phyloP scores from a whole-genome alignment of 768 basidiomycete genomes.

The Termitomyces sp. region DNA sequence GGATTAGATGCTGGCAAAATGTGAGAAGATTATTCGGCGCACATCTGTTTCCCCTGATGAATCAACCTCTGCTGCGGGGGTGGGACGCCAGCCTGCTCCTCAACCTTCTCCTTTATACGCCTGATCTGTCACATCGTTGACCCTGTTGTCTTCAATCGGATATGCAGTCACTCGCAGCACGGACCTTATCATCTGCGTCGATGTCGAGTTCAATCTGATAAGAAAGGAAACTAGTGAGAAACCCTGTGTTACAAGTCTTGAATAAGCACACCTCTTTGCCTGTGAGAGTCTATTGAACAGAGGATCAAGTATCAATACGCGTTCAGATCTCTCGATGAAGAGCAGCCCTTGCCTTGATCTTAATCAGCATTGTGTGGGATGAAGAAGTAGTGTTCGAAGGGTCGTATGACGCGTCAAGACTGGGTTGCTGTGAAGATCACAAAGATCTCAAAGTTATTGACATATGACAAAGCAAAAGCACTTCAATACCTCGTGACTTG shows the following conservation, averaged over 20 bases:
- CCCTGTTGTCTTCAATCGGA: neutral
- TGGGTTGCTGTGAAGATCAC: neutral
- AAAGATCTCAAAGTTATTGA: neutral
- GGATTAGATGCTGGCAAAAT: neutral
- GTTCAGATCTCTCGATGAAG: neutral
- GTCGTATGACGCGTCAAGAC: conserved; percentile 5
- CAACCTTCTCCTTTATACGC: conserved; percentile 95
- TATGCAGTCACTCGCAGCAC: conserved; percentile 12
- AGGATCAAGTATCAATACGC: conserved; percentile 5
- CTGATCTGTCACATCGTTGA: conserved; percentile 55
- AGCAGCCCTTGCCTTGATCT: conserved; percentile 66
- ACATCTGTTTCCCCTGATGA: conserved; percentile 92
- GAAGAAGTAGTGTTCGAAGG: neutral
- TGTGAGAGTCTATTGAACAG: conserved; percentile 70
- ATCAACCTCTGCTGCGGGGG: conserved; percentile 95
- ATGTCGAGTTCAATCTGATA: conserved; percentile 93
- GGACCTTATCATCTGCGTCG: conserved; percentile 81
- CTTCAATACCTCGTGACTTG: neutral
- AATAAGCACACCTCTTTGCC: conserved; percentile 79
- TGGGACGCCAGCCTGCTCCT: conserved; percentile 97
- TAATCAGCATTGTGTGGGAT: conserved; percentile 63
- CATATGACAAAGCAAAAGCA: neutral
- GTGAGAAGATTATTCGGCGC: conserved; percentile 21
- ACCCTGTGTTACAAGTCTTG: too few species aligned
- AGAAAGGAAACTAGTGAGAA: neutral